Percentiles rank a stretch among this genome's conserved stretches.
Conservation (phyloP, 331 rosid species). For the Quercus tomentella region DNA sequence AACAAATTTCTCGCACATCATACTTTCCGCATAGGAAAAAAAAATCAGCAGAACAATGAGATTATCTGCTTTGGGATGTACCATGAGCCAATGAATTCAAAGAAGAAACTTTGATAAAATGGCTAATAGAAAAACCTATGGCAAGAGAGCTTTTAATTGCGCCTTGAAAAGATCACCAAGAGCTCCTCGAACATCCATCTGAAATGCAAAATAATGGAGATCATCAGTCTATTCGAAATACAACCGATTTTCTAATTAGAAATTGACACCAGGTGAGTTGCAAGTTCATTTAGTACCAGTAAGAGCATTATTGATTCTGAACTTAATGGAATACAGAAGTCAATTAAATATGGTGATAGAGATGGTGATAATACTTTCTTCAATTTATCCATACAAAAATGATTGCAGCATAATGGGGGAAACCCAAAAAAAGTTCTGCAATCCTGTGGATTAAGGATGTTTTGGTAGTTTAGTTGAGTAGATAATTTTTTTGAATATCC, state of each 20-base stretch:
- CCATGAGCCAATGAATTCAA: too few relatives aligned
- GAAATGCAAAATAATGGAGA: slow-evolving; percentile 26
- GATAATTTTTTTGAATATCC: too few relatives aligned
- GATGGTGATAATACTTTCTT: too few relatives aligned
- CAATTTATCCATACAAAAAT: too few relatives aligned
- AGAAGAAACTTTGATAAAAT: not conserved
- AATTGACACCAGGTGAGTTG: not conserved
- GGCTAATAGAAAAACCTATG: slow-evolving; percentile 23
- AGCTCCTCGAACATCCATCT: slow-evolving; percentile 97
- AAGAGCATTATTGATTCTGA: not conserved
- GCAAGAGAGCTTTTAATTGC: slow-evolving; percentile 85
- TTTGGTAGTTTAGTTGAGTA: too few relatives aligned
- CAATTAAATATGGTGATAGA: not conserved
- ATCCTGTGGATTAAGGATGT: too few relatives aligned
- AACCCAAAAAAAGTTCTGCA: not conserved
- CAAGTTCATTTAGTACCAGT: not conserved
- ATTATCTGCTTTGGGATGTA: not conserved
- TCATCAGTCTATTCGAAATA: slow-evolving; percentile 21
- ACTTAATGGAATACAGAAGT: not conserved
- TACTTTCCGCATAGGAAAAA: not conserved
- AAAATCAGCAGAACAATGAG: not conserved
- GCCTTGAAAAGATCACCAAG: slow-evolving; percentile 90
- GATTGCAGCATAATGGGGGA: too few relatives aligned
- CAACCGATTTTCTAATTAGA: not conserved
- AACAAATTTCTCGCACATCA: not conserved